Evolutionary conservation across 495 filamentous ascomycete species (phyloP), one percentile per base, ranked within the genome.

Genomic region (Endocarpon pusillum): DNA sequence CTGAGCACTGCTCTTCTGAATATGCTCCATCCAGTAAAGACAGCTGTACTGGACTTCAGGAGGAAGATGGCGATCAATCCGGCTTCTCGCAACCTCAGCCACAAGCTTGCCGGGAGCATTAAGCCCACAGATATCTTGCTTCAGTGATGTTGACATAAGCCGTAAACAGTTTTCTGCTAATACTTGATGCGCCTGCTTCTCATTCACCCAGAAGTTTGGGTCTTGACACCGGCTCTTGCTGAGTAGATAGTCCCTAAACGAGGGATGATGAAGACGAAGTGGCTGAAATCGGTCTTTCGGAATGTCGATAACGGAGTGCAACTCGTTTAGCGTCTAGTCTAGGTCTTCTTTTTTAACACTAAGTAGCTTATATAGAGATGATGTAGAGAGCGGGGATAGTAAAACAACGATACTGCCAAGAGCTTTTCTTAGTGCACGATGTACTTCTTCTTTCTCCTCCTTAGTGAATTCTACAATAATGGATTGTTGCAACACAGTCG

Each of bases 181-280:
- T 22, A 22, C 42, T 16, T 45, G 10, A 38, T 67, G 51, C 1
- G 44, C 39, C 34, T 43, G 21, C 38, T 40, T 42, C 42, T 62
- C 50, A 33, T 64, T 45, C 14, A 65, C 42, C 45, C 47, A 55
- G 42, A 62, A 61, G 16, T 21, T 19, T 28, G 22, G 26, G 38
- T 54, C 45, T 3, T 26, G 21, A 33, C 53, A 48, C 33, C 43
- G 45, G 10, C 46, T 33, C 25, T 40, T 28, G 41, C 61, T 50
- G 27, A 67, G 32, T 10, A 71, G 54, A 40, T 60, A 69, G 41
- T 69, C 65, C 29, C 59, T 61, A 38, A 71, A 64, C n/a, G 63
- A 67, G 11, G 49, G 54, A 38, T 71, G 62, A 26, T 57, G 55
- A 1, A 61, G 43, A n/a, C 51, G 49, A 17, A 69, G 31, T 3